Base-by-base conservation (phyloP, 495 filamentous ascomycete genomes). In the Parathielavia hyrcaniae region DNA sequence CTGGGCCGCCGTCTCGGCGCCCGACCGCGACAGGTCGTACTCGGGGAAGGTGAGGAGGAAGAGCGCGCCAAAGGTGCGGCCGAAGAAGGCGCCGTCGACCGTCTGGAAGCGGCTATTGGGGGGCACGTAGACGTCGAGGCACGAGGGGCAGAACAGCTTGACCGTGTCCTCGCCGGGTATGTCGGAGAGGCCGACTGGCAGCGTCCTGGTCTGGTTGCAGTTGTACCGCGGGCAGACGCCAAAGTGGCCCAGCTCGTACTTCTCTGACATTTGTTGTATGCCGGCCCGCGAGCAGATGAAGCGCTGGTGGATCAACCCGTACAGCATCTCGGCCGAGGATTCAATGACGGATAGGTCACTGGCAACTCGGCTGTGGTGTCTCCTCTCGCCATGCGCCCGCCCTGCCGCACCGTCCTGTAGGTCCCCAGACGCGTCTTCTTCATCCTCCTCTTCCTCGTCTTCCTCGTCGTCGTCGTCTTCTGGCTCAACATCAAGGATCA, bases 21-120 rank as follows among this genome's bases (percentile, higher is more conserved):
- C 77, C 30, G 75, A 74, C 61, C 77, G 80, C 51, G 76, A 79
- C 46, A 97, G 82, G 58, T 96, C 90, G 66, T 96, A 82, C 63
- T 98, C 95, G 34, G 95, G 91, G 72, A 97, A 98, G 26, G 90
- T 98, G 78, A 98, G 91, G 71, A 98, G 90, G 79, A 98, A 98
- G 45, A 98, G 84, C 4, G 81, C 80, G 49, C 79, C 90, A 69
- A 98, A 98, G 0, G 93, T 98, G 39, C 93, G 91, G 36, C 93
- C 93, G 68, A 98, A 98, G 77, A 97, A 98, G 16, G 93, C 91
- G 22, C 93, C 93, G 64, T 98, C 93, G n/a, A 98, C 92, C 3
- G 88, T 88, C 73, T 96, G 93, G 69, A 98, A 97, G 22, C 93
- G 84, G 65, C 90, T 96, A 76, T 97, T 97, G 10, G 93, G 95